Evolutionary conservation across 345 rosid genomes (phyloP), one percentile per base, ranked within the genome.

Genomic region (Stellera chamaejasme): DNA sequence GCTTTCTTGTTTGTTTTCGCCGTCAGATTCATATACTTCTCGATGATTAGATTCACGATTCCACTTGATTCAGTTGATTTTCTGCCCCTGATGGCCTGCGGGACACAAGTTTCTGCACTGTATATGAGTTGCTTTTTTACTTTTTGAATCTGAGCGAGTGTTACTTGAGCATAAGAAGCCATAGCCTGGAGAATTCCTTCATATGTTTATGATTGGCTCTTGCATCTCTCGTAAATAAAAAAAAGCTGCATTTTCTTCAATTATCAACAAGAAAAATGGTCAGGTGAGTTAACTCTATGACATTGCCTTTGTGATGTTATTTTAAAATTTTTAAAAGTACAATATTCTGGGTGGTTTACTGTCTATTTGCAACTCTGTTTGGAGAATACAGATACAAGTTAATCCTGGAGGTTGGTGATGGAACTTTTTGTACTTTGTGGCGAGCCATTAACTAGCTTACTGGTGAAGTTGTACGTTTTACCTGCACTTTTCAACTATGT

Each of bases 351-450:
- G 23, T 54, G 36, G 43, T 14, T 58, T 32, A 13, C 14, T 65
- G 45, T 52, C 9, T 45, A 36, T 49, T 28, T 39, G 9, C 50
- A 43, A 27, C 43, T 56, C 47, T 50, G 27, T 50, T 63, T 16
- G 55, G 61, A 10, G 44, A 47, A 16, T 43, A 10, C 47, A 92
- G 98, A 80, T 93, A 88, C 83, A 81, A 75, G 64, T 72, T 93
- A 65, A 79, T 79, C 54, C 84, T 80, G 79, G 96, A 89, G 75
- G 94, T 89, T 64, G 99, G 99, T 58, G 94, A 84, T 67, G 99
- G 99, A 67, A 80, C 99, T 10, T 93, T 89, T 77, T 97, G 99
- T 67, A 82, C 67, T 74, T 97, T 93, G 48, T 84, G 94, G 90
- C 86, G 84, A 56, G 97, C 91, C 13, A 73, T 84, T 68, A 67